Base-by-base conservation (phyloP, 352 stramenopile genomes). In the Phytophthora chlamydospora region DNA sequence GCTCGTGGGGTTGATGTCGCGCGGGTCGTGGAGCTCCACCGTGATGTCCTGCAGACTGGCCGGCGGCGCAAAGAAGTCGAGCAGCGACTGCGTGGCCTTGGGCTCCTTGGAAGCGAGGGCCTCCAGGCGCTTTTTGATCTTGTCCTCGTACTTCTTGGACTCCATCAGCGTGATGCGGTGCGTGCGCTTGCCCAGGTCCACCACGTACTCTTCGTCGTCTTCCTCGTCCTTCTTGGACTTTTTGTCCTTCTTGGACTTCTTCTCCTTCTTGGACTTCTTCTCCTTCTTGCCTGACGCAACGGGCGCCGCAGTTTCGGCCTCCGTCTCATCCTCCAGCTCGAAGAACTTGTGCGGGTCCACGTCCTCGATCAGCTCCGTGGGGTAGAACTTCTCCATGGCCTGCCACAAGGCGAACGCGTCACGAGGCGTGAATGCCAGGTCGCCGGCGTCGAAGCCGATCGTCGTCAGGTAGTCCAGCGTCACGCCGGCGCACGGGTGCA, bases 81-180 rank as follows among this genome's bases (percentile, higher is more conserved):
- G 70, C 0, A 98, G 62, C 12, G 66, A 58, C 62, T 94, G 73
- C 12, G 95, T 98, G 1, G 90, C 71, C 41, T 96, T 90, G 2
- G 96, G 89, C 42, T 98, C 89, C 57, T 92, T 91, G 46, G 84
- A 66, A 16, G 96, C 95, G 0, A 99, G 77, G 17, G 74, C 68
- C 38, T 97, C 81, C 24, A 99, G 75, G 21, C 91, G 86, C 35
- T 86, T 80, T 79, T 99, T 99, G 64, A 99, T 83, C 45, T 89
- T 86, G 44, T 97, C 93, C 77, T 99, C 97, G 76, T 99, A 99
- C 45, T 97, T 89, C 76, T 99, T 99, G 13, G 96, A 98, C 73
- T 98, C 90, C 73, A 98, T 95, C 19, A 99, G 75, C 29, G 97
- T 99, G 67, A 99, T 99, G 54, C 97, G 93, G 62, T 98, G 79